Conservation (phyloP, 1,284 basidiomycete species). For the Exobasidium cylindrosporum region DNA sequence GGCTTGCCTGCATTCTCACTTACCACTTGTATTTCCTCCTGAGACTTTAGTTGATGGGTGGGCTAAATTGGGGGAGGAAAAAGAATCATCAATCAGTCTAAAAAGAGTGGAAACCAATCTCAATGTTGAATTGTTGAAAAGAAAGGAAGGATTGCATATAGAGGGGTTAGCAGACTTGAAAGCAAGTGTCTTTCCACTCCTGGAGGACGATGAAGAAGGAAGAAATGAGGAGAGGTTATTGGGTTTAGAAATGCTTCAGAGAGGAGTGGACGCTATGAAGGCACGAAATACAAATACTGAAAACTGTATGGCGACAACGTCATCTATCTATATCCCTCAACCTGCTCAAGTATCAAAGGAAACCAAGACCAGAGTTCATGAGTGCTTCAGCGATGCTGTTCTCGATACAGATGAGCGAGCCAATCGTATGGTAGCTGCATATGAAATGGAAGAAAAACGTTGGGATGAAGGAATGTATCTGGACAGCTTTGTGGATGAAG, state of each 20-base stretch:
- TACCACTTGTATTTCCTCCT: background rate
- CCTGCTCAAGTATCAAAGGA: background rate
- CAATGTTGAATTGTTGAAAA: background rate
- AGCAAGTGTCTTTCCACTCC: background rate
- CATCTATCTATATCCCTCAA: background rate
- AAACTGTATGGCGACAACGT: background rate
- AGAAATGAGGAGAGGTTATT: background rate
- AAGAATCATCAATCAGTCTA: background rate
- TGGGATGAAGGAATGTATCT: slow-evolving; percentile 10
- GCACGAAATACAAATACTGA: background rate
- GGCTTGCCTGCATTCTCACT: background rate
- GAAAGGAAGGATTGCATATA: background rate
- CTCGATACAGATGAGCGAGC: background rate
- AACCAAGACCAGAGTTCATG: background rate
- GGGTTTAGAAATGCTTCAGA: slow-evolving; percentile 1
- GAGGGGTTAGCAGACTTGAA: background rate
- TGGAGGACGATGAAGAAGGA: background rate
- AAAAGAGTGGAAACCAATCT: background rate
- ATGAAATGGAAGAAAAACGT: background rate
- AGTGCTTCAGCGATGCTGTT: background rate
- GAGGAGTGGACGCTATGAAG: slow-evolving; percentile 4
- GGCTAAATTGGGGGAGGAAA: background rate
- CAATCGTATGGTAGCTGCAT: background rate
- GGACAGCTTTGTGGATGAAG: slow-evolving; percentile 5
- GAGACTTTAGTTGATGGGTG: background rate